Evolutionary conservation across 441 rosid genomes (phyloP).

Genomic region (Gossypium trilobum): DNA sequence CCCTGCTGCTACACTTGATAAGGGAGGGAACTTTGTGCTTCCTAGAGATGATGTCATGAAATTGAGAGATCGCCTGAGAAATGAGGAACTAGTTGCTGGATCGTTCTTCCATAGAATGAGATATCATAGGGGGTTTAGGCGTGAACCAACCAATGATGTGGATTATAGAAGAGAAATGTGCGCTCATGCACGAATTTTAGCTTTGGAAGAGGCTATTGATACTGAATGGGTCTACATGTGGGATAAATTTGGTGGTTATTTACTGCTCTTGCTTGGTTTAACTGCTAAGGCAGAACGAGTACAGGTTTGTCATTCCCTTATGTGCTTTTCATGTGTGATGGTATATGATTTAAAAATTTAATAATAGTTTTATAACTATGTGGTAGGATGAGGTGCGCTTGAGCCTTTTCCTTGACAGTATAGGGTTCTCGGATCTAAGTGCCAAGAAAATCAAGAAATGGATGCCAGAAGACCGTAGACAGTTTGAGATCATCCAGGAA

Average conservation of each 20-base stretch:
- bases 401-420: conserved; percentile 98
- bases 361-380: conserved; percentile 18
- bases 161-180: conserved; percentile 97
- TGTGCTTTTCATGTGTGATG: conserved; percentile 14
- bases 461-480: conserved; percentile 99
- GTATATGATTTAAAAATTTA: conserved; percentile 11
- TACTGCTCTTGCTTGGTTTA: conserved; percentile 91
- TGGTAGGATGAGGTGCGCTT: conserved; percentile 94
- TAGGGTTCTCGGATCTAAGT: conserved; percentile 93
- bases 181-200: conserved; percentile 95
- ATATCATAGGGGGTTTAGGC: conserved; percentile 47
- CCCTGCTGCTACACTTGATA: conserved; percentile 89
- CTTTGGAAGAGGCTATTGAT: conserved; percentile 99
- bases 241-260: conserved; percentile 99
- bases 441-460: conserved; percentile 98
- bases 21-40: conserved; percentile 95
- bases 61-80: conserved; percentile 89
- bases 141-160: conserved; percentile 50
- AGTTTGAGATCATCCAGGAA: conserved; percentile 97
- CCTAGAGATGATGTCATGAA: conserved; percentile 99
- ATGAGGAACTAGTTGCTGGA: conserved; percentile 84
- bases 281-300: conserved; percentile 96
- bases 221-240: conserved; percentile 99
- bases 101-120: conserved; percentile 66
- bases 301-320: conserved; percentile 51